A percentile compares a stretch with the other conserved stretches of the same genome.
Evolutionary conservation across 1,284 basidiomycete species (phyloP).

Genomic region (Sutorius eximius): DNA sequence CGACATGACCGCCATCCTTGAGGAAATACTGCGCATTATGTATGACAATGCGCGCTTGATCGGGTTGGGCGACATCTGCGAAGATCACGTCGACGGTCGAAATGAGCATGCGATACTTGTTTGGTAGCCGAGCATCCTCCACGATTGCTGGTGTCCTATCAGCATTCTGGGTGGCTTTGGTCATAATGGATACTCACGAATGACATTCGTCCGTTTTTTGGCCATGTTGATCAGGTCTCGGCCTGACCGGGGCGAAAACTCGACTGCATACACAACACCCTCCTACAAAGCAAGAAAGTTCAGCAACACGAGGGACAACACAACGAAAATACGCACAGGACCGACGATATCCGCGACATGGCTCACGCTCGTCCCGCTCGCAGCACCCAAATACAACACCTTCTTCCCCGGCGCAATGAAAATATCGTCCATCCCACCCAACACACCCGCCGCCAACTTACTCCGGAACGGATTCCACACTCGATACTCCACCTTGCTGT

Average conservation of each 20-base stretch:
- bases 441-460: slow-evolving; percentile 95
- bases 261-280: slow-evolving; percentile 96
- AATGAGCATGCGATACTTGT: slow-evolving; percentile 94
- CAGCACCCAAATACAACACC: slow-evolving; percentile 97
- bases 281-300: slow-evolving; percentile 52
- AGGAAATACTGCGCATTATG: slow-evolving; percentile 96
- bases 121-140: slow-evolving; percentile 94
- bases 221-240: slow-evolving; percentile 99
- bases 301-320: slow-evolving; percentile 9
- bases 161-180: background rate
- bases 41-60: slow-evolving; percentile 95
- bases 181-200: slow-evolving; percentile 64
- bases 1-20: slow-evolving; percentile 88
- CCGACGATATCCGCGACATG: slow-evolving; percentile 99
- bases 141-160: slow-evolving; percentile 73
- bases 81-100: slow-evolving; percentile 96
- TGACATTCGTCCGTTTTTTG: slow-evolving; percentile 99
- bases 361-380: slow-evolving; percentile 94
- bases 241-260: slow-evolving; percentile 96
- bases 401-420: slow-evolving; percentile 94
- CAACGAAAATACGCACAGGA: slow-evolving; percentile 57
- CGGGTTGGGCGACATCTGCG: slow-evolving; percentile 97
- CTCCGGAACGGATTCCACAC: slow-evolving; percentile 99
- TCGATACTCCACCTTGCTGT: slow-evolving; percentile 93
- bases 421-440: slow-evolving; percentile 94